Base-by-base conservation (phyloP, 148 eudicot genomes). In the Rhododendron molle region DNA sequence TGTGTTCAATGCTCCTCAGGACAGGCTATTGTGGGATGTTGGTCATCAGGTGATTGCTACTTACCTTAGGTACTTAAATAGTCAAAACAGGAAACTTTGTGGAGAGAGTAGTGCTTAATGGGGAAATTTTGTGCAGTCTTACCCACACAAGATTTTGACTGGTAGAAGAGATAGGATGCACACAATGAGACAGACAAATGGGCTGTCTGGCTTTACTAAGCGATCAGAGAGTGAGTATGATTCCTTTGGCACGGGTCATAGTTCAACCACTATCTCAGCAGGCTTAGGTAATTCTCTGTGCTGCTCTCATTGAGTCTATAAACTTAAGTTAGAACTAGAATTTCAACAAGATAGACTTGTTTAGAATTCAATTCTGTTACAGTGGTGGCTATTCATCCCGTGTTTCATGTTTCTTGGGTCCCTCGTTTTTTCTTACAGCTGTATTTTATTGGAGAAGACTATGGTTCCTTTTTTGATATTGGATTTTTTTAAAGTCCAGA, bases 71-170 rank as follows among this genome's bases (percentile, higher is more conserved):
- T 5, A 21, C 36, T 56, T 10, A 30, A 5, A 1, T 82, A 60
- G 80, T 73, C 56, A 32, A 50, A 38, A 38, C 23, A 34, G 15
- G 15, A 71, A 21, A 34, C 9, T n/a, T 40, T 71, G 32, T 46
- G 44, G 40, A 38, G 49, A 7, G 43, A 81, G 44, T 76, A 76
- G 67, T 83, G 13, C 56, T 58, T 81, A 56, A 54, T 54, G 76
- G 72, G 67, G n/a, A 38, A 2, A 21, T 7, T 14, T 78, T 74
- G 43, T 85, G 89, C 92, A 96, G 99, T 82, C 97, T 50, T 96
- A 96, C 84, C 99, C 99, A 9, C 99, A 96, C 89, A 96, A 96
- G 86, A 96, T 96, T 76, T 87, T 96, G 88, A 96, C 99, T 3
- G 99, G 99, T 54, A 87, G 99, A 89, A 93, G 99, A 85, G 92